A percentile compares a stretch with the other conserved stretches of the same genome.
Conservation (phyloP, 495 filamentous ascomycete genomes). For the Hypoxylon intermedium region DNA sequence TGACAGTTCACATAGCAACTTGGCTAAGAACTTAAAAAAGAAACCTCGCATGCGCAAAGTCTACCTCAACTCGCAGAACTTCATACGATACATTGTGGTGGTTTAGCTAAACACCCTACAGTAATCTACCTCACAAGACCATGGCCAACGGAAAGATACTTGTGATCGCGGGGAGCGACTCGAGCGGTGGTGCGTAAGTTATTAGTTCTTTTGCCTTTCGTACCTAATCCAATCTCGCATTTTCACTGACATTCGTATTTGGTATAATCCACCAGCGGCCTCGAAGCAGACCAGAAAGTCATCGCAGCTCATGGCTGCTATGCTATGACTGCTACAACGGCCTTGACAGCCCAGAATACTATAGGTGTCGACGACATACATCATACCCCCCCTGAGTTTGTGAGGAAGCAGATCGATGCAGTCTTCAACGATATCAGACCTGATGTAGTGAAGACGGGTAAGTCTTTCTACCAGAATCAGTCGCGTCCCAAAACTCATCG, state of each 20-base stretch:
- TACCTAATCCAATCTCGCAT: conserved; percentile 11
- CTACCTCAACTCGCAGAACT: neutral
- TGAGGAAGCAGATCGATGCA: conserved; percentile 83
- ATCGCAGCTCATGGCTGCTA: conserved; percentile 91
- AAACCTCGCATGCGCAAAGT: conserved; percentile 6
- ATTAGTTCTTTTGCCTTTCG: conserved; percentile 22
- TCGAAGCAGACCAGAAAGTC: conserved; percentile 96
- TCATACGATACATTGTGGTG: neutral
- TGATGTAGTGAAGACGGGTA: conserved; percentile 92
- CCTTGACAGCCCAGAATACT: conserved; percentile 94
- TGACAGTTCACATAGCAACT: neutral
- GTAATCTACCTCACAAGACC: neutral
- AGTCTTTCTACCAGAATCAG: conserved; percentile 21
- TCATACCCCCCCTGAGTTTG: conserved; percentile 76
- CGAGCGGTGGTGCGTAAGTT: conserved; percentile 85
- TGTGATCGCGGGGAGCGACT: conserved; percentile 85
- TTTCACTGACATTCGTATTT: conserved; percentile 18
- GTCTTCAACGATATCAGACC: conserved; percentile 82
- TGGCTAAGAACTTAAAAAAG: neutral
- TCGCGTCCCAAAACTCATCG: neutral
- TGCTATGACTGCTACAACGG: conserved; percentile 95
- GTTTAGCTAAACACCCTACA: neutral
- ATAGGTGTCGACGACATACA: conserved; percentile 83
- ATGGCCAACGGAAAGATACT: conserved; percentile 64
- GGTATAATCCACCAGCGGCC: conserved; percentile 64